Base-by-base conservation (phyloP, 805 yeast species). In the Pichia occidentalis region DNA sequence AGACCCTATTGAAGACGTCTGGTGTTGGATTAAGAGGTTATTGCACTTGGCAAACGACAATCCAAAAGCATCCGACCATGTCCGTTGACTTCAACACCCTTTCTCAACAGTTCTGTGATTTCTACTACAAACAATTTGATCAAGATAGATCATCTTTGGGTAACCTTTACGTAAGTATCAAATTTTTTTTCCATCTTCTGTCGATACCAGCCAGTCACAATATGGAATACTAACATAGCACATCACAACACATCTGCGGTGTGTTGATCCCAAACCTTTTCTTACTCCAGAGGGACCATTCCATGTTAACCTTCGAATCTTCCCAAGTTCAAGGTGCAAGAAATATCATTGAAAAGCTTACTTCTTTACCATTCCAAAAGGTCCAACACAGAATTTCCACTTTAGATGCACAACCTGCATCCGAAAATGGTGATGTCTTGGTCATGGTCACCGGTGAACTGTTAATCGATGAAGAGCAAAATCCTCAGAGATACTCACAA, bases 401-500 rank as follows among this genome's bases (percentile, higher is more conserved):
- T 30, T 74, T 92, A 57, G 97, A 92, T 57, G 97, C 97, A 32
- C 98, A 92, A 68, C 98, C 98, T 34, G 95, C 94, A 26, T 82
- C 95, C 41, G 85, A 95, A 42, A 75, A 70, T 52, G 90, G 92
- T 46, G 97, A 90, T 59, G 95, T 92, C 39, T 71, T 92, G 53
- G 97, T 90, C 37, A 81, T 92, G 92, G 97, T 92, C 53, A 92
- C 98, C 39, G 98, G 98, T 47, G 96, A 85, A 64, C 74, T 92
- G 49, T 65, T 87, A 53, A 73, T 82, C 49, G 98, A 92, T 61
- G 97, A 90, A 47, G 97, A 92, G 70, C 84, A 80, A 60, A 87
- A 86, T 64, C 77, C 97, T 40, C 97, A 90, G 66, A 80, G 95
- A 67, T 92, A 88, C 68, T 85, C 97, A 23, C 98, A 92, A 68